phyloP scores from a whole-genome alignment of 1,284 basidiomycete genomes.

The Malassezia cuniculi region DNA sequence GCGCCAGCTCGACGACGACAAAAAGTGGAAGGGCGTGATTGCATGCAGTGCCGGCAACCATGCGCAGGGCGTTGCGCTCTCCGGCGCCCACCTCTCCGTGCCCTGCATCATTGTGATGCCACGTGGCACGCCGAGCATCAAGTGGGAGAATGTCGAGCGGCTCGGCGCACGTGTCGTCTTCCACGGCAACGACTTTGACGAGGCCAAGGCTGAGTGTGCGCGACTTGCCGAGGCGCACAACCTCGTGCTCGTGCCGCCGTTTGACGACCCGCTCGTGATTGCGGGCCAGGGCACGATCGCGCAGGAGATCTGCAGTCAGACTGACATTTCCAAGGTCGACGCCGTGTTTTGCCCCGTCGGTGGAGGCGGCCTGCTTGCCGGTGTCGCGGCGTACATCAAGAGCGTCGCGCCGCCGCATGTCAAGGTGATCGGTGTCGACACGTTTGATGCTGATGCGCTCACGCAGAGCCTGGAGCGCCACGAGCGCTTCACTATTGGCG shows the following conservation, averaged over 20 bases:
- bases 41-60: conserved; percentile 98
- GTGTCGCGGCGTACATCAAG: conserved; percentile 84
- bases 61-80: conserved; percentile 93
- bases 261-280: conserved; percentile 91
- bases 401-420: conserved; percentile 74
- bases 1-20: conserved; percentile 72
- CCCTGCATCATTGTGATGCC: conserved; percentile 99
- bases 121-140: conserved; percentile 83
- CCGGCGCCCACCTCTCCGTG: conserved; percentile 69
- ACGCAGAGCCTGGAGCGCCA: conserved; percentile 54
- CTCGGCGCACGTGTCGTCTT: conserved; percentile 88
- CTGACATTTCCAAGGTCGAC: conserved; percentile 51
- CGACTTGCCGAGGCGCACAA: conserved; percentile 65
- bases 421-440: conserved; percentile 84
- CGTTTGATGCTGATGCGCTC: conserved; percentile 88
- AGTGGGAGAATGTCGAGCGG: conserved; percentile 81
- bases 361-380: conserved; percentile 80
- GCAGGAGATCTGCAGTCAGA: conserved; percentile 60
- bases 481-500: conserved; percentile 64
- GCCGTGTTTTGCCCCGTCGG: conserved; percentile 82
- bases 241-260: conserved; percentile 85
- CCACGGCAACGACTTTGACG: conserved; percentile 86
- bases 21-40: conserved; percentile 91
- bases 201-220: conserved; percentile 84
- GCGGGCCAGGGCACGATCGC: conserved; percentile 93